Evolutionary conservation across 1,284 basidiomycete species (phyloP), one percentile per base, ranked within the genome.

Genomic region (Peniophora sp.): DNA sequence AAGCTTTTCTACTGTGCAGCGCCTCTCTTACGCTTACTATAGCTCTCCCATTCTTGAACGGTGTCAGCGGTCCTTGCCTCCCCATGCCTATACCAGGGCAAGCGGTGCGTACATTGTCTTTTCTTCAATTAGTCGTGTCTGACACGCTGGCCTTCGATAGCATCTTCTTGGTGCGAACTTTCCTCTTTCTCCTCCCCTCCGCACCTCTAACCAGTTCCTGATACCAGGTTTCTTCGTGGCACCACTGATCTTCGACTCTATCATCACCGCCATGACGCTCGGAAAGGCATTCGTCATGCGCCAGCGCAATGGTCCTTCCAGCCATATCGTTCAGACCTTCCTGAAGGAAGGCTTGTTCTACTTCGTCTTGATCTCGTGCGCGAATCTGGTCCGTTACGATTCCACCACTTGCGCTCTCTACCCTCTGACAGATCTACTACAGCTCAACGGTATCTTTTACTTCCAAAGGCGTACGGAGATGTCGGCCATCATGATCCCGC

Each of bases 311-410:
- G 85, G 84, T n/a, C 78, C 83, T 25, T 85, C 77, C 59, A 89
- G 85, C 61, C 75, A 80, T 45, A 74, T 89, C 44, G 86, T 89
- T 53, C 85, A 89, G 62, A 89, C 86, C 20, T 89, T 89, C 66
- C 70, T 89, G 57, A 83, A 83, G 48, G 87, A 89, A 73, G 86
- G 86, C 55, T 78, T 89, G 52, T 89, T 88, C 63, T 89, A 89
- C 61, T 89, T 88, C 61, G 75, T 89, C 53, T 65, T 89, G 56
- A 89, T 89, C 60, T 88, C 86, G 12, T 78, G 88, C 50, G 86
- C 87, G 48, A 89, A 89, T 67, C 67, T 89, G 61, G 74, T 77
- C 49, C 41, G 65, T n/a, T n/a, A n/a, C n/a, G n/a, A n/a, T n/a
- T n/a, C n/a, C 58, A 5, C 35, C 2, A 36, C n/a, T n/a, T 20